Evolutionary conservation across 73 alveolate genomes (phyloP).

Genomic region (Paramecium sonneborni): DNA sequence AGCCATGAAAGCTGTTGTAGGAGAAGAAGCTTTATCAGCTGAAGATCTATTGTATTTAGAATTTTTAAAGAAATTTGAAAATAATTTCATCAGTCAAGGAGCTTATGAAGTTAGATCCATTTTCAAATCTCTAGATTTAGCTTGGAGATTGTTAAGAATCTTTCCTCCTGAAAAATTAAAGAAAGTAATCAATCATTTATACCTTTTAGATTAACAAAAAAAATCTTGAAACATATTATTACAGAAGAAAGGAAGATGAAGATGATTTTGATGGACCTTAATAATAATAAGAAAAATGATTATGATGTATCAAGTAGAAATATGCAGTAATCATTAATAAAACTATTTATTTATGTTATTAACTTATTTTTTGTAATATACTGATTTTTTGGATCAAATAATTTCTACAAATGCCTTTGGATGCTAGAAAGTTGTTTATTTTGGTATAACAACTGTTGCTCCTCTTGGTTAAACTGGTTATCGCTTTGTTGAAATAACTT

Average conservation of each 20-base stretch:
- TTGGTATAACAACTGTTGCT: conserved; percentile 53
- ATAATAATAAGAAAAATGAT: conserved; percentile 40
- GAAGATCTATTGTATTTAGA: conserved; percentile 92
- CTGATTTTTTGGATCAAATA: conserved; percentile 49
- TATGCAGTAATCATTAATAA: background rate
- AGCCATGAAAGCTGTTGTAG: conserved; percentile 99
- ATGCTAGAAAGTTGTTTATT: conserved; percentile 52
- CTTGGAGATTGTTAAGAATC: conserved; percentile 97
- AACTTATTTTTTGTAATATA: conserved; percentile 21
- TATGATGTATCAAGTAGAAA: background rate
- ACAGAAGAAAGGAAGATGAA: conserved; percentile 80
- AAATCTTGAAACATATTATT: conserved; percentile 73
- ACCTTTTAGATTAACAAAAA: conserved; percentile 74
- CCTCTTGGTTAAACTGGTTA: conserved; percentile 65
- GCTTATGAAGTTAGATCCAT: conserved; percentile 95
- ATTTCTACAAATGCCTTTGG: conserved; percentile 67
- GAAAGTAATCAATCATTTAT: conserved; percentile 46
- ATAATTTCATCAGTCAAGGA: conserved; percentile 93
- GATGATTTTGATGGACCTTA: conserved; percentile 50
- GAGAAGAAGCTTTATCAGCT: conserved; percentile 98
- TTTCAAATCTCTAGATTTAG: conserved; percentile 93
- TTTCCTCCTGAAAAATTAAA: conserved; percentile 97
- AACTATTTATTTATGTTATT: background rate
- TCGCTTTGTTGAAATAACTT: conserved; percentile 65
- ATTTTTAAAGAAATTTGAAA: conserved; percentile 96